Evolutionary conservation across 495 filamentous ascomycete genomes (phyloP), one percentile per base, ranked within the genome.

Genomic region (Hypoxylon rickii): DNA sequence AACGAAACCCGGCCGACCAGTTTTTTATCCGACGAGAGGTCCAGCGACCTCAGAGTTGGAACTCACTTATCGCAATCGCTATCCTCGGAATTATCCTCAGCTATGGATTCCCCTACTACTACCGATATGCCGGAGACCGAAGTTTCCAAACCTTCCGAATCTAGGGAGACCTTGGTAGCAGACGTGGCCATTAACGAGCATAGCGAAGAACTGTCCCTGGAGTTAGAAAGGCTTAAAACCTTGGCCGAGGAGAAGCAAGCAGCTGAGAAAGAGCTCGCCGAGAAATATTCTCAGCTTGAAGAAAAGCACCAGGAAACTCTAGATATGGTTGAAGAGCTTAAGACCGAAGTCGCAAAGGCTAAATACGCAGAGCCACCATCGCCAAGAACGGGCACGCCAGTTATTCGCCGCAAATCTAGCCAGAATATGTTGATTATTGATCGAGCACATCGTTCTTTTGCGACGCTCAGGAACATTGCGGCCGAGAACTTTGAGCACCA

Each of bases 51-150:
- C 69, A 92, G 84, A 70, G 80, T 83, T 79, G 87, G 85, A 76
- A 86, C 78, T 73, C 89, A 89, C 76, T 85, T 81, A 66, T 92
- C 90, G 83, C 92, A 88, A 70, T 96, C 92, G 73, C 89, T 97
- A 68, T 96, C 89, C 55, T 92, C 91, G 84, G 92, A 97, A 73
- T 85, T 96, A 72, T 96, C 90, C 76, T 97, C 87, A 77, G 90
- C 79, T 83, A 89, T 87, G 84, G 90, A 87, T 69, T 92, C 89
- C 68, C 85, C 83, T 61, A 79, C 80, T 68, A 84, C 84, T 63
- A 75, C 77, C 65, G 80, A 86, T 63, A 77, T 77, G 19, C 85
- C 84, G 62, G 80, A 86, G 70, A 73, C 75, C 45, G 83, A 81
- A 58, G 73, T 49, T 58, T 70, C 68, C 20, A 77, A 70, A 44